Conservation (phyloP, 495 filamentous ascomycete species). For the Hypoxylon trugodes region DNA sequence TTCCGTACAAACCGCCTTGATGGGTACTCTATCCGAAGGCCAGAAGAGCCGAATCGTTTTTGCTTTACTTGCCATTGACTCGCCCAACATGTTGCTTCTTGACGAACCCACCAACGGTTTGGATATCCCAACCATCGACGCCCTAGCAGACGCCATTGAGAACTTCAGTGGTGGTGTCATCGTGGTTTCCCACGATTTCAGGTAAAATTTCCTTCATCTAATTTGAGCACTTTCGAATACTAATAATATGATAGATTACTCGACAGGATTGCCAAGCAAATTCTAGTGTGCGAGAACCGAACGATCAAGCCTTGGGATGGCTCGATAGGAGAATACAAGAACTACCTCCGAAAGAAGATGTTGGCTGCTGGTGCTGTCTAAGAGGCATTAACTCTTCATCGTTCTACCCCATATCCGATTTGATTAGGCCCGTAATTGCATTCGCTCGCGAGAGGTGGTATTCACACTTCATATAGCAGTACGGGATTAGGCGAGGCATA, state of each 20-base stretch:
- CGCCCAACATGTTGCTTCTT: constrained; percentile 96
- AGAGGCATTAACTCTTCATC: constrained; percentile 19
- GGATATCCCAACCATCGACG: constrained; percentile 99
- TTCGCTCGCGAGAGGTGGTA: background rate
- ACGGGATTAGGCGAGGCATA: constrained; percentile 5
- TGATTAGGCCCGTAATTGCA: background rate
- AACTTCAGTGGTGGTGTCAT: constrained; percentile 96
- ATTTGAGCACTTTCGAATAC: background rate
- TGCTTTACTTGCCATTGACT: constrained; percentile 92
- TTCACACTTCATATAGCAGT: constrained; percentile 8
- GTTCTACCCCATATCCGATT: background rate
- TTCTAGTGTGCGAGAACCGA: constrained; percentile 98
- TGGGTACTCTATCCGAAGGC: constrained; percentile 96
- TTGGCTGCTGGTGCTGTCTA: constrained; percentile 67
- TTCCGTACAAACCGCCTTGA: constrained; percentile 93
- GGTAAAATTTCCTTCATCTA: constrained; percentile 59
- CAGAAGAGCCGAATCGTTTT: constrained; percentile 99
- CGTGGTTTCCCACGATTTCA: constrained; percentile 98
- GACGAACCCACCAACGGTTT: constrained; percentile 99
- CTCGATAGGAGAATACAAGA: constrained; percentile 93
- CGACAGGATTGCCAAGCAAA: constrained; percentile 99
- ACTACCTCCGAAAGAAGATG: constrained; percentile 99
- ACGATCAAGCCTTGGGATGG: constrained; percentile 90
- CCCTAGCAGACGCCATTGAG: constrained; percentile 96
- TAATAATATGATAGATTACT: constrained; percentile 70